These are phyloP conservation scores for Sabuloglossum arenarium DNA, from an alignment of 495 filamentous ascomycete species.

Conservation along the genomic window DNA sequence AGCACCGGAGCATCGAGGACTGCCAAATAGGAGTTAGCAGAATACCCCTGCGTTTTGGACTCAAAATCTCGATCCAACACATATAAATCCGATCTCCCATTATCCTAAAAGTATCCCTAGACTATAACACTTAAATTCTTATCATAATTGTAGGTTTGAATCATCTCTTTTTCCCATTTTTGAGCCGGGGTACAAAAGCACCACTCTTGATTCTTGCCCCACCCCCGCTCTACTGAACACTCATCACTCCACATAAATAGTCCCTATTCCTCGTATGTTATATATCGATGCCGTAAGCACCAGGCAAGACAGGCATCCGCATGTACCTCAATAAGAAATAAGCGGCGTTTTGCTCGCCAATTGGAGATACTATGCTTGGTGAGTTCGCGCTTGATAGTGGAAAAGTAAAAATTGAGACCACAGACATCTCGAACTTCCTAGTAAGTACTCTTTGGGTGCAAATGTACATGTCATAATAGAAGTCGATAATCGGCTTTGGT, in stretches of 20 bases:
- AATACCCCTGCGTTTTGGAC: conserved; percentile 7
- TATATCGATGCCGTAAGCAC: too few relatives aligned
- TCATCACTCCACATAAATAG: conserved; percentile 4
- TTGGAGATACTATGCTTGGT: too few relatives aligned
- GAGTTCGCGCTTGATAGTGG: too few relatives aligned
- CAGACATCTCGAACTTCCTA: too few relatives aligned
- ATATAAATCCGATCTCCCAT: conserved; percentile 3
- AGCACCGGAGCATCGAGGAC: neutral
- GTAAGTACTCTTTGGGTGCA: too few relatives aligned
- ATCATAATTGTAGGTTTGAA: conserved; percentile 8
- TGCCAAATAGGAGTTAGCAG: neutral
- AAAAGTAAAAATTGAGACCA: too few relatives aligned
- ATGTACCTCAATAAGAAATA: too few relatives aligned
- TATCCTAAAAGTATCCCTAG: conserved; percentile 8
- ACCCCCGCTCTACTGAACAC: conserved; percentile 10
- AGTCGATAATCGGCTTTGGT: too few relatives aligned
- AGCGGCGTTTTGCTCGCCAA: too few relatives aligned
- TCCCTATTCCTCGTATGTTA: too few relatives aligned
- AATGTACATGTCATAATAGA: too few relatives aligned
- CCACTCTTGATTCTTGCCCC: conserved; percentile 6
- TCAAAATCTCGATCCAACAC: conserved; percentile 9
- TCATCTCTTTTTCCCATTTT: conserved; percentile 7
- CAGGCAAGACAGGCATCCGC: too few relatives aligned
- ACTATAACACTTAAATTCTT: conserved; percentile 11
- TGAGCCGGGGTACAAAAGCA: conserved; percentile 7